Conservation (phyloP, 352 stramenopile species). For the Pythium brachiatum region DNA sequence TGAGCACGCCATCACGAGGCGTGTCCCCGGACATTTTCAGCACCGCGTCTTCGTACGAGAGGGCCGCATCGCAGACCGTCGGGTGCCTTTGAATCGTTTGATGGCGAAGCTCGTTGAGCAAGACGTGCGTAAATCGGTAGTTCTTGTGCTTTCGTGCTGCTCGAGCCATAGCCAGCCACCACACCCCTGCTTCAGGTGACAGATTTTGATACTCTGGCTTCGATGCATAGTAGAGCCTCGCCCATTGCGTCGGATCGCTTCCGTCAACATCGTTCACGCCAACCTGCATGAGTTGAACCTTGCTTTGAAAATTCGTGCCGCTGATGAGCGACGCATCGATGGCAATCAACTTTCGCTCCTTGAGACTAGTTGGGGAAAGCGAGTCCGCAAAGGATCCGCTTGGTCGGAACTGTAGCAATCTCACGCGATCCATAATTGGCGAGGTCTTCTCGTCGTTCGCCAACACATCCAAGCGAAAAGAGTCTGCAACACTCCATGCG, state of each 20-base stretch:
- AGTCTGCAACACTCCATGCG: constrained; percentile 1
- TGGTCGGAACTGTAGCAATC: constrained; percentile 12
- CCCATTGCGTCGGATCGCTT: constrained; percentile 12
- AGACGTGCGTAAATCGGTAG: constrained; percentile 6
- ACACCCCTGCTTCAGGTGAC: neutral
- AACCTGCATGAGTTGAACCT: neutral
- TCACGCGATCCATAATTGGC: neutral
- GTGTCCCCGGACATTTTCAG: constrained; percentile 44
- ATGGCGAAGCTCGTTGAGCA: constrained; percentile 11
- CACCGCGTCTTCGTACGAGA: constrained; percentile 26
- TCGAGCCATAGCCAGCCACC: constrained; percentile 11
- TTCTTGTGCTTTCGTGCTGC: constrained; percentile 22
- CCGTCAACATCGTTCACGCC: neutral
- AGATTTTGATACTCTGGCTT: neutral
- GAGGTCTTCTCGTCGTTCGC: neutral
- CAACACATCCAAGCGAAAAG: neutral
- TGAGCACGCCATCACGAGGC: constrained; percentile 62
- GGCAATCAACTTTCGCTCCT: constrained; percentile 3
- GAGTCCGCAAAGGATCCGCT: constrained; percentile 3
- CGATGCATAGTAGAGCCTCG: neutral
- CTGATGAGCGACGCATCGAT: constrained; percentile 6
- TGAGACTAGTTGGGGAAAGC: neutral
- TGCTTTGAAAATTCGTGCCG: neutral
- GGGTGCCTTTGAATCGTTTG: neutral
- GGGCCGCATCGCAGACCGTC: constrained; percentile 28